These are phyloP conservation scores for Trifolium dubium DNA, from an alignment of 306 rosid species.

Conservation along the genomic window DNA sequence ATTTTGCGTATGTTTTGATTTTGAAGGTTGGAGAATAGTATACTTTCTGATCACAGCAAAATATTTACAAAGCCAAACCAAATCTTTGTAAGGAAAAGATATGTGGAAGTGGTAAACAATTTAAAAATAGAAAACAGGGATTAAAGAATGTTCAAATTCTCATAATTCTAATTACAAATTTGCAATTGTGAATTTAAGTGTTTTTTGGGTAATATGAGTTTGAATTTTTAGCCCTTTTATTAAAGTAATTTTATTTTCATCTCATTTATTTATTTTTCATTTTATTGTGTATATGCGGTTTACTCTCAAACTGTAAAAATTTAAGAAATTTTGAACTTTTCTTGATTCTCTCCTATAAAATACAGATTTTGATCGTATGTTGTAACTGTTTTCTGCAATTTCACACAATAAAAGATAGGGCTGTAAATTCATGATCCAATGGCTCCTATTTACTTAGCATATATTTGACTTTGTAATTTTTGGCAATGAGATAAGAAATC, in stretches of 20 bases:
- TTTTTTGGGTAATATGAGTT: neutral
- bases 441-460: too few relatives aligned
- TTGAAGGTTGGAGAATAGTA: slow-evolving; percentile 42
- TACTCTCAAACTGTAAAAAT: slow-evolving; percentile 23
- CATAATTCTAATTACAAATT: neutral
- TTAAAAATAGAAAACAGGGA: slow-evolving; percentile 11
- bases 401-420: neutral
- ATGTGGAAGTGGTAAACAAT: slow-evolving; percentile 23
- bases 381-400: neutral
- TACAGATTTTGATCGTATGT: neutral
- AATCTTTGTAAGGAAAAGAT: neutral
- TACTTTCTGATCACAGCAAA: slow-evolving; percentile 15
- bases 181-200: slow-evolving; percentile 36
- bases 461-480: too few relatives aligned
- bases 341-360: neutral
- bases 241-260: neutral
- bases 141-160: slow-evolving; percentile 20
- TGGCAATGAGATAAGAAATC: too few relatives aligned
- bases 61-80: slow-evolving; percentile 4
- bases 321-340: neutral
- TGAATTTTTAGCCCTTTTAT: neutral
- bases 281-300: neutral
- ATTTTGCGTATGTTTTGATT: slow-evolving; percentile 14
- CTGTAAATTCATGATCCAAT: too few relatives aligned
- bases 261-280: neutral